These are phyloP conservation scores for Sporothrix variecibatus DNA, from an alignment of 2,329 filamentous ascomycete species.

Conservation along the genomic window DNA sequence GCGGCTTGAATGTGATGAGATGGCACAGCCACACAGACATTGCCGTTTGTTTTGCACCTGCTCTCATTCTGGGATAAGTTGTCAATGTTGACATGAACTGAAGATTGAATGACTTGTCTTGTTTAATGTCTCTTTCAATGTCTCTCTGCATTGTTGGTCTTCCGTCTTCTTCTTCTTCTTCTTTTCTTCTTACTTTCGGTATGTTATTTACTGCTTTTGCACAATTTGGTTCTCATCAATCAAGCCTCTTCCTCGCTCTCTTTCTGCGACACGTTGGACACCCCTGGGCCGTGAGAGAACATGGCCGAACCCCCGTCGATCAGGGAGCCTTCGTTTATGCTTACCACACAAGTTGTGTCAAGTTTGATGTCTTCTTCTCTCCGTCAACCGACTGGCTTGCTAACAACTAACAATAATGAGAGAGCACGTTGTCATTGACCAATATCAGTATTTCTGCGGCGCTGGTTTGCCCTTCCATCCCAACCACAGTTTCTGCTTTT, in stretches of 20 bases:
- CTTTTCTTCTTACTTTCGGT: neutral
- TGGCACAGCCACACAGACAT: neutral
- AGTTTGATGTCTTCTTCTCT: neutral
- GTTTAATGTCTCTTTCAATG: no score
- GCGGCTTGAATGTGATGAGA: neutral
- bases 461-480: neutral
- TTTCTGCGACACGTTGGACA: neutral
- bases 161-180: neutral
- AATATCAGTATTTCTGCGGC: no score
- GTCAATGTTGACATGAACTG: no score
- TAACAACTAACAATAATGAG: neutral
- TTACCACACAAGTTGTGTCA: slow-evolving; percentile 18
- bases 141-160: no score
- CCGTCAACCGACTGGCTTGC: neutral
- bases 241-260: neutral
- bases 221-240: neutral
- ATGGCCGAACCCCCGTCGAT: slow-evolving; percentile 19
- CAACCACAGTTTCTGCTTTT: neutral
- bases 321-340: slow-evolving; percentile 18
- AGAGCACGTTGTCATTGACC: neutral
- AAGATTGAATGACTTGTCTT: no score
- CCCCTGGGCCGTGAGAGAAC: neutral
- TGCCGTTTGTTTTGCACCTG: neutral
- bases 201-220: neutral
- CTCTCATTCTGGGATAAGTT: neutral